Conservation (phyloP, 805 yeast species). For the Starmerella tilneyi region DNA sequence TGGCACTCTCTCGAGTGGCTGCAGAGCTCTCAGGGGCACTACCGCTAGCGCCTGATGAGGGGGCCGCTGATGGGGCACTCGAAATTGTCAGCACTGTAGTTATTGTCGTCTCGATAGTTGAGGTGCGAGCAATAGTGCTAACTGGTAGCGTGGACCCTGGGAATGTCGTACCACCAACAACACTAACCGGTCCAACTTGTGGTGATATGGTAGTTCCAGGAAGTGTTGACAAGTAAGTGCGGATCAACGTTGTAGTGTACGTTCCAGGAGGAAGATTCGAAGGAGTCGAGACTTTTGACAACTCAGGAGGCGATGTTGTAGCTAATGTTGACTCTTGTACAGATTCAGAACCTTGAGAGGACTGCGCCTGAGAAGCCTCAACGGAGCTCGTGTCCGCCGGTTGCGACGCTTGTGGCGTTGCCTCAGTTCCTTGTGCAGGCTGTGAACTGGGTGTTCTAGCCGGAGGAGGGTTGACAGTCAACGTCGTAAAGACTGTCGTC, state of each 20-base stretch:
- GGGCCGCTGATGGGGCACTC: neutral
- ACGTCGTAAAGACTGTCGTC: no score
- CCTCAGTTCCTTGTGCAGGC: no score
- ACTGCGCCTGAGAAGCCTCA: no score
- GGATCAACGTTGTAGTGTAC: neutral
- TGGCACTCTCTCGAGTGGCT: no score
- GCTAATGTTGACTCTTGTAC: no score
- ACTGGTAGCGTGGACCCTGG: slow-evolving; percentile 3
- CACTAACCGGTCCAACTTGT: slow-evolving; percentile 6
- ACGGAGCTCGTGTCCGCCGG: no score
- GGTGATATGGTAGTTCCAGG: slow-evolving; percentile 2
- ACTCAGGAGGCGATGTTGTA: neutral
- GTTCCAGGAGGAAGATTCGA: neutral
- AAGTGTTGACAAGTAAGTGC: neutral
- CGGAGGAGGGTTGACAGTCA: no score
- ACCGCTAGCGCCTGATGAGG: neutral
- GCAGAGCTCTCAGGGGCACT: neutral
- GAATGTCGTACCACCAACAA: slow-evolving; percentile 6
- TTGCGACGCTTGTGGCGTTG: no score
- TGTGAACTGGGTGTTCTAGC: no score
- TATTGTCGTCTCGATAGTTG: neutral
- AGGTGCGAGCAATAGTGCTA: neutral
- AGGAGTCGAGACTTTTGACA: no score
- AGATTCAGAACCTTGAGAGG: no score
- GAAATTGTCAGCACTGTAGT: neutral